Percentiles rank a stretch among this genome's conserved stretches.
Evolutionary conservation across 208 protist genomes (phyloP).

Genomic region (Trypanosoma cruzi): DNA sequence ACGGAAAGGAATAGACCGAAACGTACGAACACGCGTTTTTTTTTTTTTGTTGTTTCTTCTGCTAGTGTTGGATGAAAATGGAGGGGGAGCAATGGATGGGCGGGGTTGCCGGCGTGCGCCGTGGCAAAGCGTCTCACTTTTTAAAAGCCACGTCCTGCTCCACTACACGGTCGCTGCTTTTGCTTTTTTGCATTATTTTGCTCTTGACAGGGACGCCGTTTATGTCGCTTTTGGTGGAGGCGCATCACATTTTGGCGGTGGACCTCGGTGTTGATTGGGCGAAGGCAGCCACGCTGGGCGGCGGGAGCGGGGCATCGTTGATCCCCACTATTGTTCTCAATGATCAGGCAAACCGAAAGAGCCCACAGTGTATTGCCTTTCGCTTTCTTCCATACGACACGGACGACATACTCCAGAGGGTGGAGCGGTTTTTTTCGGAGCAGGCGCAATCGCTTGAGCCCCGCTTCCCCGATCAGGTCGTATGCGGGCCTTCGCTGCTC

Average conservation of each 20-base stretch:
- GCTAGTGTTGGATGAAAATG: no score
- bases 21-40: no score
- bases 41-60: no score
- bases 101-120: not conserved
- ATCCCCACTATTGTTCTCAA: conserved; percentile 87
- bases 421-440: conserved; percentile 90
- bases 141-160: not conserved
- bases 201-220: conserved; percentile 6
- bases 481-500: conserved; percentile 62
- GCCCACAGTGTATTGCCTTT: conserved; percentile 86
- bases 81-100: not conserved
- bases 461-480: conserved; percentile 73
- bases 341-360: conserved; percentile 94
- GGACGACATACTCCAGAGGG: conserved; percentile 15
- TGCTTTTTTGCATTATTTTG: not conserved
- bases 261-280: conserved; percentile 61
- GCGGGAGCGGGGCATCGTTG: conserved; percentile 5
- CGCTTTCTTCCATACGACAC: conserved; percentile 41
- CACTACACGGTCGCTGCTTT: not conserved
- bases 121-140: not conserved
- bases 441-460: conserved; percentile 74
- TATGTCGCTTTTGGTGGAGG: not conserved
- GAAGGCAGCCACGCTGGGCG: conserved; percentile 37
- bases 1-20: no score
- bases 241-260: conserved; percentile 49